Percentiles rank a stretch among this genome's conserved stretches.
Evolutionary conservation across 2,329 filamentous ascomycete species (phyloP).

Genomic region (Aspergillus awamori): DNA sequence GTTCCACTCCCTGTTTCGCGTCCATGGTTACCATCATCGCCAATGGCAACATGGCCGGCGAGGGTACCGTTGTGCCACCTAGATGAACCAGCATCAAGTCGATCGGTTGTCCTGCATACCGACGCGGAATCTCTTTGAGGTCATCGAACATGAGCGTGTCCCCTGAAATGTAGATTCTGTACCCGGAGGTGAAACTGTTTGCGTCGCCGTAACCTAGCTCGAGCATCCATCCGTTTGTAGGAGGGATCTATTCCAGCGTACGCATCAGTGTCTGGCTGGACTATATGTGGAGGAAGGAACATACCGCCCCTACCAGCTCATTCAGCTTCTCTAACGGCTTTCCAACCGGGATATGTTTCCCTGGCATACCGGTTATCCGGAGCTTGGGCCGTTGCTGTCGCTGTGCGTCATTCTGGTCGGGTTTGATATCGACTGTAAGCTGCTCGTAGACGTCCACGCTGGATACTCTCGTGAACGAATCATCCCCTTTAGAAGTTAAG

Average conservation of each 20-base stretch:
- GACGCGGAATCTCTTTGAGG: constrained; percentile 61
- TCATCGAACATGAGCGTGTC: constrained; percentile 67
- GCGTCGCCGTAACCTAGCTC: constrained; percentile 57
- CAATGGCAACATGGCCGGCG: constrained; percentile 59
- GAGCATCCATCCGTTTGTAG: constrained; percentile 68
- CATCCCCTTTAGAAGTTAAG: constrained; percentile 50
- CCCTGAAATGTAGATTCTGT: constrained; percentile 67
- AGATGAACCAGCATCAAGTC: constrained; percentile 70
- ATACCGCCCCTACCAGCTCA: constrained; percentile 50
- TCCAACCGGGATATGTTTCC: constrained; percentile 61
- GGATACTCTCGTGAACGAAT: constrained; percentile 59
- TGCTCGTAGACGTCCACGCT: constrained; percentile 61
- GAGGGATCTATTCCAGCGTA: constrained; percentile 52
- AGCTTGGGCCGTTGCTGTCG: constrained; percentile 46
- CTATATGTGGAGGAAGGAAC: constrained; percentile 18
- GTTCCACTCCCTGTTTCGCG: constrained; percentile 61
- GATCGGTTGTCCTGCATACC: constrained; percentile 58
- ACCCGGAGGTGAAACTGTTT: constrained; percentile 50
- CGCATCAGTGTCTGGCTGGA: not conserved
- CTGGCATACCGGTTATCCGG: constrained; percentile 65
- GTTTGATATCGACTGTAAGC: constrained; percentile 49
- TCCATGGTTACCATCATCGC: constrained; percentile 75
- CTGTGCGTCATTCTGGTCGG: constrained; percentile 3
- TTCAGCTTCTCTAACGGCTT: constrained; percentile 47
- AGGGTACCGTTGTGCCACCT: constrained; percentile 67